These are phyloP conservation scores for Biscogniauxia sp. DNA, from an alignment of 2,329 filamentous ascomycete species.

Conservation along the genomic window DNA sequence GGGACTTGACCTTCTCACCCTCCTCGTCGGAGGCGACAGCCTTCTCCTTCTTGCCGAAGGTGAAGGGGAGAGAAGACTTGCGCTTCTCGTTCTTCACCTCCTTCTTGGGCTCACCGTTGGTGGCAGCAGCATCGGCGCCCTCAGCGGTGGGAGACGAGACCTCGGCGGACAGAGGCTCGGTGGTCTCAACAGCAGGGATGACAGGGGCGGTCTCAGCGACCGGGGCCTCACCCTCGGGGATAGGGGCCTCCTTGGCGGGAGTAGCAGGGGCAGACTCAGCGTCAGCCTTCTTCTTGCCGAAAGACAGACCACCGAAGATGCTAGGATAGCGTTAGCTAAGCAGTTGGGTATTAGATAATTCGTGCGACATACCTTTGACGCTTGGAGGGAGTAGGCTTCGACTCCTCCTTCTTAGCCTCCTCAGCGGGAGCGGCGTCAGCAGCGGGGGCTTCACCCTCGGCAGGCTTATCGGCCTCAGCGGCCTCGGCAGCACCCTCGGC, in stretches of 20 bases:
- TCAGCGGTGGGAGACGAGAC: slow-evolving; percentile 50
- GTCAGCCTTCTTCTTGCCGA: slow-evolving; percentile 58
- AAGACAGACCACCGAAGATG: slow-evolving; percentile 54
- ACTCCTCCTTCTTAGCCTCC: slow-evolving; percentile 39
- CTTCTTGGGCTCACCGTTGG: slow-evolving; percentile 57
- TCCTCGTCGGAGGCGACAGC: slow-evolving; percentile 56
- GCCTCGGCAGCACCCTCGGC: slow-evolving; percentile 35
- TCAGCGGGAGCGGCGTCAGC: slow-evolving; percentile 33
- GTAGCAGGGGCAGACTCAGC: slow-evolving; percentile 42
- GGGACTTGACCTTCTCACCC: slow-evolving; percentile 55
- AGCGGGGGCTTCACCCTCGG: slow-evolving; percentile 31
- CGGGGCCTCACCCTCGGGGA: slow-evolving; percentile 30
- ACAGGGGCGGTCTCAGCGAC: slow-evolving; percentile 55
- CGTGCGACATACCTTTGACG: slow-evolving; percentile 45
- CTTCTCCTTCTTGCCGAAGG: slow-evolving; percentile 76
- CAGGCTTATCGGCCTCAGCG: slow-evolving; percentile 31
- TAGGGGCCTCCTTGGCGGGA: slow-evolving; percentile 41
- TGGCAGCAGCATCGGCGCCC: slow-evolving; percentile 43
- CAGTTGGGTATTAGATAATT: slow-evolving; percentile 25
- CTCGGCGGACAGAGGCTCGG: slow-evolving; percentile 55
- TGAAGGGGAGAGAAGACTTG: slow-evolving; percentile 73
- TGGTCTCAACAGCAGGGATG: slow-evolving; percentile 58
- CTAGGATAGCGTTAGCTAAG: slow-evolving; percentile 30
- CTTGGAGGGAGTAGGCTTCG: slow-evolving; percentile 51
- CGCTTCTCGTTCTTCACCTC: slow-evolving; percentile 74